Conservation (phyloP, 306 rosid genomes). For the Hippophae tibetana region DNA sequence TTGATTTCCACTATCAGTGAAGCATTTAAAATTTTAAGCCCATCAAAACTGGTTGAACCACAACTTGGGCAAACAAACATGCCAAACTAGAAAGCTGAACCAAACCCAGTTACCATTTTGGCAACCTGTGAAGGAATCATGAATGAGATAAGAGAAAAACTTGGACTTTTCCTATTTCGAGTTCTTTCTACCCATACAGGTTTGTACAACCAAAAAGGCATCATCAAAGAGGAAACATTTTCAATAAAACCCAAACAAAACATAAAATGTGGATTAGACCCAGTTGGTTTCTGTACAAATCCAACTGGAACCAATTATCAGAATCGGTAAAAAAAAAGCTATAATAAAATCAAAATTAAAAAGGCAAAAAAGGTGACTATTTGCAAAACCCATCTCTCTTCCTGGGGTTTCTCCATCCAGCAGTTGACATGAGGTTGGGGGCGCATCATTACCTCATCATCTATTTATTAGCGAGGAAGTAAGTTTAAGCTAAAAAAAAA, state of each 20-base stretch:
- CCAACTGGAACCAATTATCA: conserved; percentile 39
- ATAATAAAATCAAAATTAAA: too few species aligned
- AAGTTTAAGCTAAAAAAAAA: too few species aligned
- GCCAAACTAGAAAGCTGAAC: conserved; percentile 25
- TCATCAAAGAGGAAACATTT: conserved; percentile 34
- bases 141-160: conserved; percentile 31
- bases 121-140: conserved; percentile 35
- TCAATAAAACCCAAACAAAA: conserved; percentile 21
- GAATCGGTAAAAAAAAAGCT: conserved; percentile 2
- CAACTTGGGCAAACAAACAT: conserved; percentile 40
- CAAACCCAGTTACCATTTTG: conserved; percentile 39
- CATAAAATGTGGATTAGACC: conserved; percentile 14
- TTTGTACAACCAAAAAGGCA: conserved; percentile 34
- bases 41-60: conserved; percentile 19
- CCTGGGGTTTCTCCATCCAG: conserved; percentile 38
- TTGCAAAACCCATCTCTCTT: conserved; percentile 14
- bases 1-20: conserved; percentile 23
- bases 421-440: conserved; percentile 47
- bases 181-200: conserved; percentile 33
- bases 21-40: conserved; percentile 18
- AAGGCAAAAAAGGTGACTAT: not conserved
- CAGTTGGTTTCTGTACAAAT: conserved; percentile 23
- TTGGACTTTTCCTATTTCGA: conserved; percentile 42
- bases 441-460: conserved; percentile 85
- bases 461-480: too few species aligned